Evolutionary conservation across 305 asterid species (phyloP), one percentile per base, ranked within the genome.

Genomic region (Caryopteris hybrid): DNA sequence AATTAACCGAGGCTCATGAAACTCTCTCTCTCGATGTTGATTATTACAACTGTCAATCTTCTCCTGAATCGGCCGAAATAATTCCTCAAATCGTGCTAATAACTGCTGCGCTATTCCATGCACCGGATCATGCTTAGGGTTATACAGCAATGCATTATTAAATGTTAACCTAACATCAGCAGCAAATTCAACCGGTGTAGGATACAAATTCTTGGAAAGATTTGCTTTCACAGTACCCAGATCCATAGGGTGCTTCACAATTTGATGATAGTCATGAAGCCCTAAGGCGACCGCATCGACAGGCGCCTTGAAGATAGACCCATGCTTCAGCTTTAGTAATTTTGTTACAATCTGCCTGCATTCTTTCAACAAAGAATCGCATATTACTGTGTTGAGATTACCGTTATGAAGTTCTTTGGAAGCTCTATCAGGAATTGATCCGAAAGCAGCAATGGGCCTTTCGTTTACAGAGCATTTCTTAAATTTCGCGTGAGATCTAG

Each of bases 161-260:
- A 92, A 88, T 25, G 91, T 86, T 78, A 92, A 66, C 58, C 95
- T 78, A 62, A 92, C 86, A 63, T 92, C 96, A 0, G 81, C 84
- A 0, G 98, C 89, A 48, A 90, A 90, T 67, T 88, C 95, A 21
- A 59, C 20, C 0, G 96, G 96, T 1, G 88, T 50, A 3, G 59
- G 63, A 29, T 90, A 90, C 46, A 74, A 3, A 58, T 75, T 78
- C 69, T 76, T 84, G 13, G 79, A 56, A 4, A 90, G 72, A 73
- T 92, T 92, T 0, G 72, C 47, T 54, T 81, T 88, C 12, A 92
- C 96, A 14, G 97, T 90, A 5, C 98, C 97, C 22, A 93, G 88
- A 88, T 93, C 98, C 98, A 90, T 88, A 0, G 97, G 98, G 41
- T 77, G 59, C 84, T 90, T 86, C 39, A 93, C 88, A 78, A 93